These are phyloP conservation scores for Barnettozyma sucrosica DNA, from an alignment of 805 yeast genomes.

Conservation along the genomic window DNA sequence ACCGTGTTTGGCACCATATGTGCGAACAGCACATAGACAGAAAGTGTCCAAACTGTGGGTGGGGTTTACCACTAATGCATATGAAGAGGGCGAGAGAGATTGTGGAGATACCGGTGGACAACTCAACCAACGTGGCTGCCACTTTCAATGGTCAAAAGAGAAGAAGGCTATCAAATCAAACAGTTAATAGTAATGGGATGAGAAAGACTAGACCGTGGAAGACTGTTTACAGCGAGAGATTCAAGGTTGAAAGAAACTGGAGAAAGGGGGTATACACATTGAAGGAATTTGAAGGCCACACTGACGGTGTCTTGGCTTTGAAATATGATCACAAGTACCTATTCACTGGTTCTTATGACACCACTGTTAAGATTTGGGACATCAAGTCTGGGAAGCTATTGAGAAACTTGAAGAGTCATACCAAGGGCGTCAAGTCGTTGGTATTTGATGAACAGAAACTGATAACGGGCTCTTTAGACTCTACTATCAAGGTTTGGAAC, in stretches of 20 bases:
- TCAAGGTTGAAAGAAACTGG: slow-evolving; percentile 91
- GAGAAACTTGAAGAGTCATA: slow-evolving; percentile 81
- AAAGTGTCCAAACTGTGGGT: slow-evolving; percentile 96
- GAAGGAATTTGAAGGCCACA: slow-evolving; percentile 70
- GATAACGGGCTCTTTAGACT: slow-evolving; percentile 88
- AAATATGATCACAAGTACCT: slow-evolving; percentile 76
- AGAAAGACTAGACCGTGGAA: slow-evolving; percentile 84
- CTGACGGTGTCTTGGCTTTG: slow-evolving; percentile 82
- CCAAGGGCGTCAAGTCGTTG: slow-evolving; percentile 77
- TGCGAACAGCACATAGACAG: slow-evolving; percentile 97
- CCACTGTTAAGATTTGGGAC: slow-evolving; percentile 91
- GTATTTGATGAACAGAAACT: slow-evolving; percentile 85
- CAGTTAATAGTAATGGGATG: slow-evolving; percentile 15
- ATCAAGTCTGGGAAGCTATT: slow-evolving; percentile 70
- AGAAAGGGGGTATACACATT: slow-evolving; percentile 68
- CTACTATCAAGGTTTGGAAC: slow-evolving; percentile 93
- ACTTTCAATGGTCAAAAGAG: slow-evolving; percentile 19
- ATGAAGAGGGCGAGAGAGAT: slow-evolving; percentile 66
- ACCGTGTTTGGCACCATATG: slow-evolving; percentile 96
- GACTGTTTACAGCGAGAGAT: slow-evolving; percentile 86
- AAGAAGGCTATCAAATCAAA: slow-evolving; percentile 24
- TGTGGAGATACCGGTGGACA: slow-evolving; percentile 11
- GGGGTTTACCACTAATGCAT: slow-evolving; percentile 96
- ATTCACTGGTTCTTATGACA: slow-evolving; percentile 90
- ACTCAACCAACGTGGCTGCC: slow-evolving; percentile 5